Percentiles rank a stretch among this genome's conserved stretches.
Conservation (phyloP, 192 early-diverging fungal genomes). For the Gigaspora rosea region DNA sequence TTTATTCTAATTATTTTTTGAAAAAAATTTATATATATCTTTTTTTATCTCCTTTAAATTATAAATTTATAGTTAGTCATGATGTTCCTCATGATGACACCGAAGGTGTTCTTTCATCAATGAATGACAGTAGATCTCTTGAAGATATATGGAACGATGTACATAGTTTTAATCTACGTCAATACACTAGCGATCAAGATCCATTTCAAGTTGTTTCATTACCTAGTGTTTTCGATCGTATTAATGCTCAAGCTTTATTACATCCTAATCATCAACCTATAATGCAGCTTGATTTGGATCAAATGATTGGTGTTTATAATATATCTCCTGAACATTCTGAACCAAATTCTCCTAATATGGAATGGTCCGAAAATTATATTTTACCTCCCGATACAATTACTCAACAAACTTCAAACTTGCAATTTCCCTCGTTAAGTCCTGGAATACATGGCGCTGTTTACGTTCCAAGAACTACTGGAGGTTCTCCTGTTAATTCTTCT, state of each 20-base stretch:
- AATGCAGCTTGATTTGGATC: conserved; percentile 16
- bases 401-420: not conserved
- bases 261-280: conserved; percentile 17
- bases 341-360: conserved; percentile 10
- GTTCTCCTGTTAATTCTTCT: conserved; percentile 2
- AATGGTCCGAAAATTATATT: not conserved
- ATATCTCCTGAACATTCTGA: conserved; percentile 8
- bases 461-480: not conserved
- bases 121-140: not conserved
- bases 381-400: not conserved
- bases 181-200: conserved; percentile 50
- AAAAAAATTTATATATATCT: too few relatives aligned
- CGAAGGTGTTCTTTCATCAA: too few relatives aligned
- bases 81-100: too few relatives aligned
- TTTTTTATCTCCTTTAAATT: too few relatives aligned
- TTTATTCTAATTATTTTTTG: too few relatives aligned
- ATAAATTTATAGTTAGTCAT: too few relatives aligned
- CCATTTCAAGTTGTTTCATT: conserved; percentile 39
- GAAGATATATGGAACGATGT: not conserved
- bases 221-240: conserved; percentile 38
- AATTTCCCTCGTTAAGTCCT: not conserved
- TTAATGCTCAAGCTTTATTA: not conserved
- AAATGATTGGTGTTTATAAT: not conserved
- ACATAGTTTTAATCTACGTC: conserved; percentile 38
- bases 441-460: conserved; percentile 24